Conservation (phyloP, 805 yeast genomes). For the Pichia kluyveri region DNA sequence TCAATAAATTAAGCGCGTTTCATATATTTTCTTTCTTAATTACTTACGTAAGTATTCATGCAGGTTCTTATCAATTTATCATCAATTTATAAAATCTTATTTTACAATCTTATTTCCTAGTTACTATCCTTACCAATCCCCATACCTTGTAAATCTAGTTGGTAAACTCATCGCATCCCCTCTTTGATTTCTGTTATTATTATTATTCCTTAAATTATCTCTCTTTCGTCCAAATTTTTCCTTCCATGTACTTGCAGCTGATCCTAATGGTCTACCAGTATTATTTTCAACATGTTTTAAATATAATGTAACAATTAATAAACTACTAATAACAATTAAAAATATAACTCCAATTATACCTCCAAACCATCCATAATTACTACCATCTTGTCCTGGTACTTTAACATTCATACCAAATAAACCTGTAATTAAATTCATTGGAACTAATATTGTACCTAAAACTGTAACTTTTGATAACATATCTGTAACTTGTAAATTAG, state of each 20-base stretch:
- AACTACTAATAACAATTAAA: constrained; percentile 16
- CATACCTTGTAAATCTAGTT: constrained; percentile 24
- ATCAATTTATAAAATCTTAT: too few relatives aligned
- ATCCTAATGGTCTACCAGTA: constrained; percentile 3
- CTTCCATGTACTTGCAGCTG: not conserved
- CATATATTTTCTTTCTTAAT: too few relatives aligned
- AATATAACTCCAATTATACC: constrained; percentile 26
- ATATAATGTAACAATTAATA: constrained; percentile 18
- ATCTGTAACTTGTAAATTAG: constrained; percentile 78
- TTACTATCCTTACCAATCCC: constrained; percentile 19
- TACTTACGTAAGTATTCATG: too few relatives aligned
- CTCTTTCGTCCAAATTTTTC: constrained; percentile 20
- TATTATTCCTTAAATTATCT: not conserved
- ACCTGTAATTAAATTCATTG: constrained; percentile 85
- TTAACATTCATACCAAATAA: constrained; percentile 91
- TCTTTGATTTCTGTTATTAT: constrained; percentile 10
- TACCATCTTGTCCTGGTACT: constrained; percentile 58
- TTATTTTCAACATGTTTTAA: constrained; percentile 15
- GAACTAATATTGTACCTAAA: constrained; percentile 83
- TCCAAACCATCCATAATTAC: constrained; percentile 46
- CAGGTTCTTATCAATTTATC: too few relatives aligned
- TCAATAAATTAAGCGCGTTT: too few relatives aligned
- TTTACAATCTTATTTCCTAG: too few relatives aligned
- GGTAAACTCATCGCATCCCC: constrained; percentile 25
- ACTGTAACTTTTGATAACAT: constrained; percentile 84